These are phyloP conservation scores for Leishmania aethiopica DNA, from an alignment of 208 protist species.

Conservation along the genomic window DNA sequence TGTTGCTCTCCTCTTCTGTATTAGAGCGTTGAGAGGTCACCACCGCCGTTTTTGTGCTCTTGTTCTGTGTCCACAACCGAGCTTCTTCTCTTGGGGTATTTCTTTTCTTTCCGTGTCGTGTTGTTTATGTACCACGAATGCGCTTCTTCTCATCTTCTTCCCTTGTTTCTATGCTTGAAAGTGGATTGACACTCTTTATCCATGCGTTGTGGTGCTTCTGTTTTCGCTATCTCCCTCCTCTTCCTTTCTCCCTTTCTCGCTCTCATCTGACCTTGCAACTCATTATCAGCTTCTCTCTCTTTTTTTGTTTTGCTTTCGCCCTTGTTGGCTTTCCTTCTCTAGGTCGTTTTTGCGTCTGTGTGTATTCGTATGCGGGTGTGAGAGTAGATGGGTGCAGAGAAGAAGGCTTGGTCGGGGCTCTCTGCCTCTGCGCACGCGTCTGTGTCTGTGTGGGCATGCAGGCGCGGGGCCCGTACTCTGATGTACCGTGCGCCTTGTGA, in stretches of 20 bases:
- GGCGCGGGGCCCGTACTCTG: background rate
- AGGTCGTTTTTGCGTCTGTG: background rate
- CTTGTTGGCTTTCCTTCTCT: background rate
- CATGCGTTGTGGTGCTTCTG: constrained; percentile 2
- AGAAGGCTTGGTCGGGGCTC: background rate
- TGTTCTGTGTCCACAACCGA: background rate
- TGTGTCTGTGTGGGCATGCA: background rate
- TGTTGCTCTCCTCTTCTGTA: background rate
- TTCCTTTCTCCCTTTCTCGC: background rate
- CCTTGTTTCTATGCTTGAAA: background rate
- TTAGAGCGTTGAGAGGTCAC: background rate
- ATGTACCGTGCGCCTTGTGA: background rate
- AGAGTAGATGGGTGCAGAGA: background rate
- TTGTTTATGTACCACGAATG: background rate
- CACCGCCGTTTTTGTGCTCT: background rate
- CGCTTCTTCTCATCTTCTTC: background rate
- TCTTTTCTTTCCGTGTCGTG: background rate
- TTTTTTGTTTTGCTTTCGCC: background rate
- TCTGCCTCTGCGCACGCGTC: background rate
- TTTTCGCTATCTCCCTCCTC: background rate
- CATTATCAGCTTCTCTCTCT: background rate
- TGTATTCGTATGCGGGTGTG: background rate
- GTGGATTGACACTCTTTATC: background rate
- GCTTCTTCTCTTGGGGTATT: background rate
- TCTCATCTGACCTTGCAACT: background rate